Evolutionary conservation across 1,139 yeast species (phyloP), one percentile per base, ranked within the genome.

Genomic region (Fermentozyma sake): DNA sequence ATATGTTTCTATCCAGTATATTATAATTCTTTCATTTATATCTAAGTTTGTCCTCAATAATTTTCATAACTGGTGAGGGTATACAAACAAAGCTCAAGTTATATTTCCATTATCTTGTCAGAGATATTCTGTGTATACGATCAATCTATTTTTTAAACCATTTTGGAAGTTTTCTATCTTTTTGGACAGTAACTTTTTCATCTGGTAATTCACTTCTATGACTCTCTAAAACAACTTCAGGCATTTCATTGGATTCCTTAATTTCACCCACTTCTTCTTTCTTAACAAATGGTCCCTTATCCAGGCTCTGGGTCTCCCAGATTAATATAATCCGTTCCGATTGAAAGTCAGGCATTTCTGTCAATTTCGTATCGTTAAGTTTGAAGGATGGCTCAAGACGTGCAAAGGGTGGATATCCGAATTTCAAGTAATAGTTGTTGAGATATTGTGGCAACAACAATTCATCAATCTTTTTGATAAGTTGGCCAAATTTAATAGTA

Each of bases 331-430:
- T 47, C 33, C 55, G 49, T 32, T 59, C 63, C 26, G 34, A 41
- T 27, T 48, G 50, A 27, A 66, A 63, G 7, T 58, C 59, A 1
- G 55, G 52, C 19, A 68, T 44, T 18, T 58, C 59, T 27, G 44
- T 50, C 16, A 70, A 59, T 11, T 44, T 34, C 14, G 52, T 40
- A 28, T 54, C 52, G 34, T 65, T 67, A 7, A 38, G 36, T 9
- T 47, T 53, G 35, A 62, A 63, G 3, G 55, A 49, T 23, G 52
- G 33, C 6, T 44, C 48, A 12, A 73, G 37, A 7, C 41, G 46
- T 4, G 47, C 41, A 34, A 68, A 67, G 4, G 83, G 82, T 20
- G 72, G 73, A 32, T 48, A 53, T 6, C 68, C 62, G 22, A 53
- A 42, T 33, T 57, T 62, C 30, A 67, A 51, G 20, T 38, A 39